Percentiles rank a stretch among this genome's conserved stretches.
These are phyloP conservation scores for Akebia trifoliata DNA, from an alignment of 164 flowering plant species.

Conservation along the genomic window DNA sequence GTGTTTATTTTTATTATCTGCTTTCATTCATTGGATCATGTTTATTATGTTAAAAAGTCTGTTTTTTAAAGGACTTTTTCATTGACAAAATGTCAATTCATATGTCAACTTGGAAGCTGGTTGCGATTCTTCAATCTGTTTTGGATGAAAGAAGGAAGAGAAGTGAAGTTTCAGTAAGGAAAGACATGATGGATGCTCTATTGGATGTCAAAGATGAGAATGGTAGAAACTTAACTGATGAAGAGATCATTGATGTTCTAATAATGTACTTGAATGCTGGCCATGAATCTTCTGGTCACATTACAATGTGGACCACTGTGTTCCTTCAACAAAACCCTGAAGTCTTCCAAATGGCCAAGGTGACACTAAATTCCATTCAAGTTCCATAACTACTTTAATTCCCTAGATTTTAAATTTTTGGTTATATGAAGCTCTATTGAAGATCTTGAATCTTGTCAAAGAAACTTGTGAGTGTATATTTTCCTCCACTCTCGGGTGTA, in stretches of 20 bases:
- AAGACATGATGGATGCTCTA: constrained; percentile 83
- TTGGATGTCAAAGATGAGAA: constrained; percentile 65
- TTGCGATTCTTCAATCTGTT: constrained; percentile 46
- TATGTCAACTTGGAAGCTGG: too few species aligned
- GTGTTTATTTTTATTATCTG: too few species aligned
- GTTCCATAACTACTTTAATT: too few species aligned
- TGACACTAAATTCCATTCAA: not conserved
- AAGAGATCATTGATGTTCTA: constrained; percentile 76
- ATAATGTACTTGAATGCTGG: constrained; percentile 95
- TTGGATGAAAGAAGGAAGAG: constrained; percentile 43
- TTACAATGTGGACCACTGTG: constrained; percentile 75
- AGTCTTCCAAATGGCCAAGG: constrained; percentile 27
- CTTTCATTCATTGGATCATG: too few species aligned
- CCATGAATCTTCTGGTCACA: constrained; percentile 95
- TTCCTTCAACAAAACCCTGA: constrained; percentile 65
- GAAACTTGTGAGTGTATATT: too few species aligned
- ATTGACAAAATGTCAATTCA: too few species aligned
- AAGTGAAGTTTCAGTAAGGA: constrained; percentile 16
- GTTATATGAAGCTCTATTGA: too few species aligned
- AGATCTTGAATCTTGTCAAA: too few species aligned
- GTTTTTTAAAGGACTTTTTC: too few species aligned
- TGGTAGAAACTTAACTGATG: constrained; percentile 61
- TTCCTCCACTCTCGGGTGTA: too few species aligned
- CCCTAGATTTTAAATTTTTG: too few species aligned
- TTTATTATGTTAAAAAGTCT: too few species aligned